A percentile compares a stretch with the other conserved stretches of the same genome.
Evolutionary conservation across 2,329 filamentous ascomycete genomes (phyloP).

Genomic region (Ceratocystis diversiconidia): DNA sequence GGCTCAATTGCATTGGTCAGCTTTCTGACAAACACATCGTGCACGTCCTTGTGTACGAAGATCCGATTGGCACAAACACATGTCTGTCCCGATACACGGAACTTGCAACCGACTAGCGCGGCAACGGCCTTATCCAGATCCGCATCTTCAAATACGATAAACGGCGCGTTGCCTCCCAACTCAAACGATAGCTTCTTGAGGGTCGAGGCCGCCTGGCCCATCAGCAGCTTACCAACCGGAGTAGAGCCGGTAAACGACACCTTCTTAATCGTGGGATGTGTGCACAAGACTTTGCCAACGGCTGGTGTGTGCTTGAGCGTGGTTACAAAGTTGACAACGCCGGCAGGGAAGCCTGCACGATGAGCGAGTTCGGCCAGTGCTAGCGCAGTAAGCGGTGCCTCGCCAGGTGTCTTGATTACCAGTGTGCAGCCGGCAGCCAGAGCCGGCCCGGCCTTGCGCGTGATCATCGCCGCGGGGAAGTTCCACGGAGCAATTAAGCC

Average conservation of each 20-base stretch:
- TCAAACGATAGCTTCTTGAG: slow-evolving; percentile 64
- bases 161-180: slow-evolving; percentile 59
- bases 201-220: slow-evolving; percentile 55
- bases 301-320: slow-evolving; percentile 61
- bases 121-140: slow-evolving; percentile 52
- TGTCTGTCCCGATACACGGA: slow-evolving; percentile 58
- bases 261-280: slow-evolving; percentile 41
- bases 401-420: slow-evolving; percentile 75
- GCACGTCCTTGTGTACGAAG: slow-evolving; percentile 45
- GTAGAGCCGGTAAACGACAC: slow-evolving; percentile 57
- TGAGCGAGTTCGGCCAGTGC: slow-evolving; percentile 71
- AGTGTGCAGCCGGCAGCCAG: slow-evolving; percentile 60
- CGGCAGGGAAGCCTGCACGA: slow-evolving; percentile 72
- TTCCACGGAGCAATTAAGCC: slow-evolving; percentile 35
- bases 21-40: slow-evolving; percentile 40
- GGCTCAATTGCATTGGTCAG: slow-evolving; percentile 37
- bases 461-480: slow-evolving; percentile 43
- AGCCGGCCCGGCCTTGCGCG: slow-evolving; percentile 34
- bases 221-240: slow-evolving; percentile 35
- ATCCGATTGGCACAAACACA: slow-evolving; percentile 52
- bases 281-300: slow-evolving; percentile 47
- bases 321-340: slow-evolving; percentile 77
- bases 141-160: slow-evolving; percentile 63
- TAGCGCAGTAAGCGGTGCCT: slow-evolving; percentile 78
- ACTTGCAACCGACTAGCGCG: slow-evolving; percentile 55